These are phyloP conservation scores for Paecilomyces niveus DNA, from an alignment of 2,329 filamentous ascomycete species.

Conservation along the genomic window DNA sequence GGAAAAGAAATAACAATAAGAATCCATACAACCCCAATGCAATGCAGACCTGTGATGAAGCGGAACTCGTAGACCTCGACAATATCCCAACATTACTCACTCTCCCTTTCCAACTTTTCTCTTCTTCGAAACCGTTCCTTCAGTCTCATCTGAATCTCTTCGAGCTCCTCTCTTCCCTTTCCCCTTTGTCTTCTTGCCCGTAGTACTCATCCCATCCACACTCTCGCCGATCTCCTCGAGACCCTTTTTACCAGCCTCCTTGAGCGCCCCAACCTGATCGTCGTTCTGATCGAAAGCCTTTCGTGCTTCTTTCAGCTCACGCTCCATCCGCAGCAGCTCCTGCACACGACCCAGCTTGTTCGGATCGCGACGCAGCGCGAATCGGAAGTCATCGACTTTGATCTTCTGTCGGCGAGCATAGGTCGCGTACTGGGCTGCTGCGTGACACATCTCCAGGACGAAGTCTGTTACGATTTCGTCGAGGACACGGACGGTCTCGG, in stretches of 20 bases:
- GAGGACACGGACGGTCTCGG: slow-evolving; percentile 75
- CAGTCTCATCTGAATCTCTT: slow-evolving; percentile 27
- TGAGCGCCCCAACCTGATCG: slow-evolving; percentile 31
- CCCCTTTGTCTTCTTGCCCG: slow-evolving; percentile 29
- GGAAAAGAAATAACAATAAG: not conserved
- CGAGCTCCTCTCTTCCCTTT: slow-evolving; percentile 28
- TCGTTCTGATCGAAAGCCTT: slow-evolving; percentile 49
- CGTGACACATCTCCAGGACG: slow-evolving; percentile 87
- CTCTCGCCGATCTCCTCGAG: slow-evolving; percentile 21
- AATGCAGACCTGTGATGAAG: not conserved
- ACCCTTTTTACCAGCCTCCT: slow-evolving; percentile 30
- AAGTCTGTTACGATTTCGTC: slow-evolving; percentile 97
- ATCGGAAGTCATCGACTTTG: slow-evolving; percentile 97
- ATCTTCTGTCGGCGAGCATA: slow-evolving; percentile 90
- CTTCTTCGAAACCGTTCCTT: slow-evolving; percentile 28
- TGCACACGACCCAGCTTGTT: slow-evolving; percentile 81
- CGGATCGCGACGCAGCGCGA: slow-evolving; percentile 79
- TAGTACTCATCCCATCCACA: slow-evolving; percentile 13
- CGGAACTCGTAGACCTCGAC: not conserved
- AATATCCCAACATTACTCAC: slow-evolving; percentile 4
- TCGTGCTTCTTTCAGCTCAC: slow-evolving; percentile 73
- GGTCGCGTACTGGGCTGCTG: slow-evolving; percentile 76
- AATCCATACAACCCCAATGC: not conserved
- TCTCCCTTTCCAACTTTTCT: slow-evolving; percentile 14
- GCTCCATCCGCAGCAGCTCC: slow-evolving; percentile 82